Conservation (phyloP, 2,329 filamentous ascomycete genomes). For the Alternaria tenuissima region DNA sequence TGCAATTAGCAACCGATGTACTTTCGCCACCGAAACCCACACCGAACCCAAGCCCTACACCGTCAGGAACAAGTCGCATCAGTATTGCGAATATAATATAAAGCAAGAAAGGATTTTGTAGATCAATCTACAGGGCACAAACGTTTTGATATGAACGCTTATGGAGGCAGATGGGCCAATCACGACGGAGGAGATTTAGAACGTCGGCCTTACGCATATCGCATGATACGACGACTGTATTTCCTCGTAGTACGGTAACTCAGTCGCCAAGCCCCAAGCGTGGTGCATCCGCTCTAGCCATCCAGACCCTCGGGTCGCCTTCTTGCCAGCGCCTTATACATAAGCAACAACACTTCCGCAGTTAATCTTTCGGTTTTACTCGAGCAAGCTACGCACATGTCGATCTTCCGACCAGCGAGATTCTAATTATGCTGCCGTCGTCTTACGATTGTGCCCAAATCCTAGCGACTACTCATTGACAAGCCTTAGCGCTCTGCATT, state of each 20-base stretch:
- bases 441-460: background rate
- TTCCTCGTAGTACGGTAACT: background rate
- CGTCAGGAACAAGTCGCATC: slow-evolving; percentile 54
- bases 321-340: background rate
- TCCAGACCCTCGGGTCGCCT: background rate
- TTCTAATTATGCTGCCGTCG: background rate
- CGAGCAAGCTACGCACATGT: background rate
- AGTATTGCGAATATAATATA: slow-evolving; percentile 57
- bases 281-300: background rate
- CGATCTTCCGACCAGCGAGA: background rate
- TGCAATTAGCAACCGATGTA: slow-evolving; percentile 43
- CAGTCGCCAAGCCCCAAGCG: background rate
- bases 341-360: background rate
- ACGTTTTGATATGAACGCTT: background rate
- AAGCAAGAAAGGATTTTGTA: slow-evolving; percentile 6
- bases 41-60: slow-evolving; percentile 33
- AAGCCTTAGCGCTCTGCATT: background rate
- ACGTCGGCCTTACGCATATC: background rate
- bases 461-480: background rate
- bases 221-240: background rate
- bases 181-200: background rate
- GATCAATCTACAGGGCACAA: background rate
- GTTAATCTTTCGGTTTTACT: background rate
- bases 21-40: slow-evolving; percentile 29
- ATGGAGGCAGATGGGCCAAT: background rate